These are phyloP conservation scores for Wickerhamomyces ciferrii DNA, from an alignment of 805 yeast genomes.

Conservation along the genomic window DNA sequence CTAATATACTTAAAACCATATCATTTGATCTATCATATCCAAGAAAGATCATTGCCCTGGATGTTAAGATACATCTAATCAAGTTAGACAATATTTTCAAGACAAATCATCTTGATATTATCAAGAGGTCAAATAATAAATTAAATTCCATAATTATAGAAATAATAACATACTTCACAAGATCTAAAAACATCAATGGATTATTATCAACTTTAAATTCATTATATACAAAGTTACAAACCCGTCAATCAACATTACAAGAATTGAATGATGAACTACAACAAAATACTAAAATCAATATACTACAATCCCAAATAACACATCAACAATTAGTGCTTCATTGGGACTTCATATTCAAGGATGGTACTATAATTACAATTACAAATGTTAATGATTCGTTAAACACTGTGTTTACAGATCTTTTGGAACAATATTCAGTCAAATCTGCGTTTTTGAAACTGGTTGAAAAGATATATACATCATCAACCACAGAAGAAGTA, in stretches of 20 bases:
- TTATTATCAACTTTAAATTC: slow-evolving; percentile 14
- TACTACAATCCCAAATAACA: background rate
- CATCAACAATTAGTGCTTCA: slow-evolving; percentile 2
- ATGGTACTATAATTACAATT: background rate
- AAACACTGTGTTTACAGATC: slow-evolving; percentile 8
- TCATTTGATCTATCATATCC: slow-evolving; percentile 10
- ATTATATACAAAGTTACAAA: slow-evolving; percentile 8
- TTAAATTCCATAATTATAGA: slow-evolving; percentile 12
- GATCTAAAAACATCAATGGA: slow-evolving; percentile 16
- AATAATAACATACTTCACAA: slow-evolving; percentile 3
- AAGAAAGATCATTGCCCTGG: slow-evolving; percentile 5
- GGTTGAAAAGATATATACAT: background rate
- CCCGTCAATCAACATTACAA: slow-evolving; percentile 6
- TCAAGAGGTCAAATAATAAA: slow-evolving; percentile 15
- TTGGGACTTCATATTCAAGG: slow-evolving; percentile 11
- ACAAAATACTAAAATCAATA: background rate
- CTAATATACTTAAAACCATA: slow-evolving; percentile 14
- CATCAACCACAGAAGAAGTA: too few species aligned
- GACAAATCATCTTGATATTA: slow-evolving; percentile 6
- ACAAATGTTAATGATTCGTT: slow-evolving; percentile 6
- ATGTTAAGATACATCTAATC: slow-evolving; percentile 10
- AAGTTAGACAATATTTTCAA: slow-evolving; percentile 8
- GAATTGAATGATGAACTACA: slow-evolving; percentile 3
- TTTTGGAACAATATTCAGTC: slow-evolving; percentile 10
- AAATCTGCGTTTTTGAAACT: slow-evolving; percentile 5